Conservation (phyloP, 371 early-diverging fungal species). For the Nematocida sp. region DNA sequence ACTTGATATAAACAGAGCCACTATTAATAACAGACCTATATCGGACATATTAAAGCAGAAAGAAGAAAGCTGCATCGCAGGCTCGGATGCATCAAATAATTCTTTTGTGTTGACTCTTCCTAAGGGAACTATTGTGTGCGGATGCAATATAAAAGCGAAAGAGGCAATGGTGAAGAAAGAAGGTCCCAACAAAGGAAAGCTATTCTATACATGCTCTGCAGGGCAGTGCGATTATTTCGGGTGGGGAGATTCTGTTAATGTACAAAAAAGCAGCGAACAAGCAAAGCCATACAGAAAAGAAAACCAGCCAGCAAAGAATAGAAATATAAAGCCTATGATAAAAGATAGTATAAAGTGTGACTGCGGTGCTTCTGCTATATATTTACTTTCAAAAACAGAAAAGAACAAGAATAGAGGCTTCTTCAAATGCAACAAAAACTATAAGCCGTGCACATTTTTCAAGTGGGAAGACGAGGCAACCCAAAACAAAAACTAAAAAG, state of each 20-base stretch:
- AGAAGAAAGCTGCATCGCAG: not conserved
- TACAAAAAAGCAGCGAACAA: not conserved
- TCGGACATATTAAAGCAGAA: not conserved
- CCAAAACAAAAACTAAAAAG: not conserved
- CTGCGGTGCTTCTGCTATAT: slow-evolving; percentile 65
- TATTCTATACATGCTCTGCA: slow-evolving; percentile 70
- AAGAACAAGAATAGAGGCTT: slow-evolving; percentile 66
- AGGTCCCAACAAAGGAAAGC: slow-evolving; percentile 73
- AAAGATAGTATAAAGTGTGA: slow-evolving; percentile 58
- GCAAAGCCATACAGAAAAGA: not conserved
- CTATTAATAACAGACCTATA: not conserved
- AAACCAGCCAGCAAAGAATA: not conserved
- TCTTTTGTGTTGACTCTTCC: slow-evolving; percentile 26
- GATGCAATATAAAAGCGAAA: slow-evolving; percentile 71
- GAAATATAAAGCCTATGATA: not conserved
- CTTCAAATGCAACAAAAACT: slow-evolving; percentile 68
- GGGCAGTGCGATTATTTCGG: slow-evolving; percentile 68
- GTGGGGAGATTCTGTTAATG: slow-evolving; percentile 56
- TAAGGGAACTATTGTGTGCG: slow-evolving; percentile 70
- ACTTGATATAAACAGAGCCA: not conserved
- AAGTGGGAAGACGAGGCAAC: slow-evolving; percentile 64
- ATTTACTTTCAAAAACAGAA: slow-evolving; percentile 64
- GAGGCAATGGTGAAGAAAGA: slow-evolving; percentile 71
- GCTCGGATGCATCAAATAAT: slow-evolving; percentile 12
- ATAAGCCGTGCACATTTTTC: slow-evolving; percentile 70